These are phyloP conservation scores for Microbotryum saponariae DNA, from an alignment of 1,284 basidiomycete species.

Conservation along the genomic window DNA sequence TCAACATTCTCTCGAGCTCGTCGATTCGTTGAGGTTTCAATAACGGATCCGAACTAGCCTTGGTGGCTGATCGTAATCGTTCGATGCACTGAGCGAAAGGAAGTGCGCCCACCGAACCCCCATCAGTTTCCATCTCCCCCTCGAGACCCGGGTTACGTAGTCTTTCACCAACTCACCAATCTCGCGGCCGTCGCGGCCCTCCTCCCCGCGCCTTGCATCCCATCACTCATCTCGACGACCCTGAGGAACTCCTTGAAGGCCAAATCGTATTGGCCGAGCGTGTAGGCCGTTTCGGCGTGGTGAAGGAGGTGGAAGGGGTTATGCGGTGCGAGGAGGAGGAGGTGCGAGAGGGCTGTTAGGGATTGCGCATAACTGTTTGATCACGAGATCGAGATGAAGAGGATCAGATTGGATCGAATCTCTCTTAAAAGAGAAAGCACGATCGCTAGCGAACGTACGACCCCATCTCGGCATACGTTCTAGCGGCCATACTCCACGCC, in stretches of 20 bases:
- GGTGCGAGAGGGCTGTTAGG: conserved; percentile 69
- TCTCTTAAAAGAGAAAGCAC: too few species aligned
- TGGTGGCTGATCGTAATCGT: not conserved
- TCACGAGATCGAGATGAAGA: conserved; percentile 4
- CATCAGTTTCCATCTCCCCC: not conserved
- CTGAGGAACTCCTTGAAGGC: conserved; percentile 75
- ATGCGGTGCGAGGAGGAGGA: conserved; percentile 69
- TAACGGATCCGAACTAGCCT: conserved; percentile 1
- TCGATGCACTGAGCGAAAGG: conserved; percentile 5
- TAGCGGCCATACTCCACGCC: conserved; percentile 88
- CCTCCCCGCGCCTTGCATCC: conserved; percentile 24
- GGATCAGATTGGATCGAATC: too few species aligned
- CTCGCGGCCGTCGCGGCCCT: conserved; percentile 82
- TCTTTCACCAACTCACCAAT: conserved; percentile 50
- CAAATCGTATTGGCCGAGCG: conserved; percentile 58
- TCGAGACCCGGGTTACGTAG: too few species aligned
- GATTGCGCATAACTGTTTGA: conserved; percentile 52
- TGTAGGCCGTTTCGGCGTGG: conserved; percentile 80
- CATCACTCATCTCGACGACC: conserved; percentile 65
- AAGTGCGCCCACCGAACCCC: too few species aligned
- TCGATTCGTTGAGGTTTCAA: conserved; percentile 5
- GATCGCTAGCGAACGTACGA: conserved; percentile 50
- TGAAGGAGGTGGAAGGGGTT: conserved; percentile 75
- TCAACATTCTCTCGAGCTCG: conserved; percentile 22
- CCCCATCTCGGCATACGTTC: conserved; percentile 69